Evolutionary conservation across 2,329 filamentous ascomycete genomes (phyloP), one percentile per base, ranked within the genome.

Genomic region (Juglanconis juglandina): DNA sequence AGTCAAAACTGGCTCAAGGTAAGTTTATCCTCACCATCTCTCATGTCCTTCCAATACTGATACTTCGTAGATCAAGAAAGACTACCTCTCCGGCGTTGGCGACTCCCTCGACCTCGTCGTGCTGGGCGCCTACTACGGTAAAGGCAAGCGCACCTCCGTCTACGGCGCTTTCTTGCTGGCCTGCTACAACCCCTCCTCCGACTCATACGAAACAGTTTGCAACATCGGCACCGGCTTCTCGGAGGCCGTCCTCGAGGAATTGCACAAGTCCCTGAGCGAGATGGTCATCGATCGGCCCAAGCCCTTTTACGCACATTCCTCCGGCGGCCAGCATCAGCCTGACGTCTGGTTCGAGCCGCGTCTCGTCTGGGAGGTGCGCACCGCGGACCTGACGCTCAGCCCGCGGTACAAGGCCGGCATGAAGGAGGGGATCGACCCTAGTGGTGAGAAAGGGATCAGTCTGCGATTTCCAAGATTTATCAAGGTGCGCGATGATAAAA

Each of bases 1-100:
- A 96, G 91, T 75, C 90, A 95, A 62, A 99, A 99, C 71, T 99
- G 95, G 95, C 89, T 99, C 66, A 99, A 99, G 82, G 89, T 90
- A 80, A 69, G 71, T 65, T 53, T 42, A 33, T 41, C 33, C 14
- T 48, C 10, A 17, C 48, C 34, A 13, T 50, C 39, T 33, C 10
- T 41, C 3, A 3, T 35, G 14, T 8, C 24, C 14, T 11, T 53
- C 35, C 47, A 10, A 5, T 24, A 6, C 33, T 64, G 32, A 55
- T 72, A 60, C 49, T 13, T 13, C 11, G 57, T 50, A 91, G 88
- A 90, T 98, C 76, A 99, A 99, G 76, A 99, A 99, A 72, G 95
- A 99, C 71, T 99, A 99, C 73, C 90, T 99, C 59, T 83, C 90
- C 5, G 94, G 94, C 56, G 87, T 97, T 2, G 95, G 95, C 55